Evolutionary conservation across 2,329 filamentous ascomycete genomes (phyloP), one percentile per base, ranked within the genome.

Genomic region (Pseudocercospora vitis): DNA sequence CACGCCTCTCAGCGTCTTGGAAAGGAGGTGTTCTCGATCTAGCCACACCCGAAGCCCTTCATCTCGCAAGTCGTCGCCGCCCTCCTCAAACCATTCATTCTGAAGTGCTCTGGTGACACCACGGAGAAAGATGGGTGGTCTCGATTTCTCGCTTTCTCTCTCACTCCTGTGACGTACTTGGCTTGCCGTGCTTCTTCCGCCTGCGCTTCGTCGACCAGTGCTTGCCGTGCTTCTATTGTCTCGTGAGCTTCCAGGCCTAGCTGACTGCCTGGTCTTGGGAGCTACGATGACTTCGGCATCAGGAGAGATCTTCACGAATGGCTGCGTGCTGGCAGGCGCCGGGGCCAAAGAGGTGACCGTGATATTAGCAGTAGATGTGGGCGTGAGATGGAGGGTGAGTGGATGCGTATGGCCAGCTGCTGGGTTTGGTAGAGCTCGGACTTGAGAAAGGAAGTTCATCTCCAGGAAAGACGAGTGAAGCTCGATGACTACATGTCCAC

Each of bases 221-320:
- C 88, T 90, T 0, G 86, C 81, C 7, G 91, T 87, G 68, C 91
- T 96, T 54, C 87, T 81, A 66, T 82, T 90, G 62, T 95, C 90
- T 31, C 84, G 82, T n/a, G 78, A 82, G 24, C 75, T 73, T 55
- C 74, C 80, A 28, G 80, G 75, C 69, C 89, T 91, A 4, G 54
- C 44, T 24, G 59, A 50, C 9, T 87, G 80, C 51, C 92, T 83
- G 21, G 86, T 87, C 74, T 99, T 99, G 0, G 94, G 94, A 3
- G 94, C 94, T 56, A 99, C 94, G 60, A 97, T 95, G 46, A 99
- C 91, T 73, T 99, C 94, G 18, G 92, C 92, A 68, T 97, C 91
- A 0, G 91, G 88, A 0, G 89, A 88, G 47, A 99, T 89, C 72
- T 96, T 97, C 21, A 89, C 90, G 68, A 99, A 99, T 0, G 89